phyloP scores from a whole-genome alignment of 192 early-diverging fungal species.

The Rhizoclosmatium globosum region DNA sequence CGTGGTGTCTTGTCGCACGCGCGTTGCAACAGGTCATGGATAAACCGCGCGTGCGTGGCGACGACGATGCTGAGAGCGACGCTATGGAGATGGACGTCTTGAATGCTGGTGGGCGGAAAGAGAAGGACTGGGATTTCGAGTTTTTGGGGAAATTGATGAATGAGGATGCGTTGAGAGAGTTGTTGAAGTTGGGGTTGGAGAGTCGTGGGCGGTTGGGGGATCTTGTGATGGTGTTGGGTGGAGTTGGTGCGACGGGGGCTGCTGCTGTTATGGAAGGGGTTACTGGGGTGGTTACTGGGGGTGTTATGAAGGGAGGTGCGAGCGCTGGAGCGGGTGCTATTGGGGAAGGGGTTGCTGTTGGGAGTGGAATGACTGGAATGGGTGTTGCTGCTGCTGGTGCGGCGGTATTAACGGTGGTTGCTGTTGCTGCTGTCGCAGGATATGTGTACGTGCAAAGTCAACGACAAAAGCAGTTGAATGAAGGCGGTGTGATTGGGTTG shows the following conservation, averaged over 20 bases:
- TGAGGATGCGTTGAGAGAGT: slow-evolving; percentile 7
- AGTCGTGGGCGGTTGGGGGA: slow-evolving; percentile 1
- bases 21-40: slow-evolving; percentile 12
- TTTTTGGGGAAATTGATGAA: slow-evolving; percentile 22
- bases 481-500: slow-evolving; percentile 23
- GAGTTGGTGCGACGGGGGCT: slow-evolving; percentile 2
- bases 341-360: neutral
- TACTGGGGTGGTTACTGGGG: slow-evolving; percentile 6
- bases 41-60: neutral
- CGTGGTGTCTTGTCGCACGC: slow-evolving; percentile 27
- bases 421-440: neutral
- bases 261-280: neutral
- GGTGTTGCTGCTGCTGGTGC: neutral
- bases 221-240: neutral
- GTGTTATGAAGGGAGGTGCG: neutral
- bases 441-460: slow-evolving; percentile 14
- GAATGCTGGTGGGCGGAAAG: neutral
- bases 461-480: slow-evolving; percentile 14
- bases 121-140: slow-evolving; percentile 23
- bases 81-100: neutral
- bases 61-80: neutral
- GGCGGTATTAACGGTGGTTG: neutral
- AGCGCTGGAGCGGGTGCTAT: neutral
- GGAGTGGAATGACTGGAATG: neutral
- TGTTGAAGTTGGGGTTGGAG: neutral